Percentiles rank a stretch among this genome's conserved stretches.
Conservation (phyloP, 2,329 filamentous ascomycete species). For the Bimuria novae-zelandiae region DNA sequence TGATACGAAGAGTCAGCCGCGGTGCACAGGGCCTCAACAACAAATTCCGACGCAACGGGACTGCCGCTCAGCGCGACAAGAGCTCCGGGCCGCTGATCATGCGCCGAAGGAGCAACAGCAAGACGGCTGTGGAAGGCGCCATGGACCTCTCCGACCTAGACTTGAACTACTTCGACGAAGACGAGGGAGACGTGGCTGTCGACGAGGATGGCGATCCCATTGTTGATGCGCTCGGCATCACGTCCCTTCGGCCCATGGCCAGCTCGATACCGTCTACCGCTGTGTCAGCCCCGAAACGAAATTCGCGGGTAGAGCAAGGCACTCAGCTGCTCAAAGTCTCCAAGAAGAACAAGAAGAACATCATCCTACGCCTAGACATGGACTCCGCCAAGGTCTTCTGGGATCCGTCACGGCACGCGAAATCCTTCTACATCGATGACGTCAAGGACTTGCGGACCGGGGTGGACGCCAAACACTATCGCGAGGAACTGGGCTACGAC, state of each 20-base stretch:
- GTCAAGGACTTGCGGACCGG: constrained; percentile 88
- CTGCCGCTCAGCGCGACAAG: constrained; percentile 74
- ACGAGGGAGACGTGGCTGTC: constrained; percentile 51
- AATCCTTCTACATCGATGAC: constrained; percentile 92
- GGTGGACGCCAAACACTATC: constrained; percentile 84
- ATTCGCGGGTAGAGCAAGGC: constrained; percentile 76
- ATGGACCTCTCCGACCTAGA: constrained; percentile 57
- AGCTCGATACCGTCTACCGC: constrained; percentile 49
- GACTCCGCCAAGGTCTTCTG: constrained; percentile 86
- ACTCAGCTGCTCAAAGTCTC: constrained; percentile 81
- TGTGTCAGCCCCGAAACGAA: constrained; percentile 71
- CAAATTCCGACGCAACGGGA: constrained; percentile 76
- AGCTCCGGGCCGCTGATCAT: constrained; percentile 89
- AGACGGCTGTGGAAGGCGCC: constrained; percentile 62
- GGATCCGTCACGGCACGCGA: constrained; percentile 77
- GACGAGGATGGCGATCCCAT: constrained; percentile 47
- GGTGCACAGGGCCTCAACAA: constrained; percentile 72
- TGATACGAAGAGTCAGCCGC: constrained; percentile 86
- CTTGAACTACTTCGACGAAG: constrained; percentile 60
- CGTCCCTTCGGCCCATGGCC: constrained; percentile 32
- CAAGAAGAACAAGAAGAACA: constrained; percentile 75
- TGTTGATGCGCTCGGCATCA: constrained; percentile 49
- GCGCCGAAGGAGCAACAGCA: constrained; percentile 87
- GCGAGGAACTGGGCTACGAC: constrained; percentile 76
- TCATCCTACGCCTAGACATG: constrained; percentile 78